Percentiles rank a stretch among this genome's conserved stretches.
These are phyloP conservation scores for Saccharomyces cerevisiae DNA, from an alignment of 805 yeast genomes.

Conservation along the genomic window DNA sequence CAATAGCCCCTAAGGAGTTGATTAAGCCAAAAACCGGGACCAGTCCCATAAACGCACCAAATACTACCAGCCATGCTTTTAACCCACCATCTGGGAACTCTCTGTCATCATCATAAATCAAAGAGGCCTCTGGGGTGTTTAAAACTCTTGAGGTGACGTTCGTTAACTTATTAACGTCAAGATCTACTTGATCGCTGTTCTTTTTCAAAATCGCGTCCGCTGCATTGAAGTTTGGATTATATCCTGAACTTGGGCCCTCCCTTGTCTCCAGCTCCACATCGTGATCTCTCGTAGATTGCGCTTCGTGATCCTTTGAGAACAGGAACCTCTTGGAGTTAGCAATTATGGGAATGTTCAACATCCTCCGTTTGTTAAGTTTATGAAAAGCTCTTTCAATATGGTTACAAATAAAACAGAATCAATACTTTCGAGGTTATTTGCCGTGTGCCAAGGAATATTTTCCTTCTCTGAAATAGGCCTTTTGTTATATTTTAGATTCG, in stretches of 20 bases:
- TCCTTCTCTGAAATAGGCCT: background rate
- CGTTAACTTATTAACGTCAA: background rate
- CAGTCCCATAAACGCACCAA: conserved; percentile 55
- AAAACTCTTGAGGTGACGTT: conserved; percentile 1
- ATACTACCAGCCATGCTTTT: conserved; percentile 47
- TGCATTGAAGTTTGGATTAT: conserved; percentile 1
- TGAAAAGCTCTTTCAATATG: background rate
- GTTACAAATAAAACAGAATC: too few species aligned
- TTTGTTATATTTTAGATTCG: background rate
- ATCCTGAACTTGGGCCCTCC: conserved; percentile 6
- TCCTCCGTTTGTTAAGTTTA: background rate
- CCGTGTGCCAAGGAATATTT: background rate
- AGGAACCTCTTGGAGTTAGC: conserved; percentile 8
- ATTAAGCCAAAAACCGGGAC: conserved; percentile 52
- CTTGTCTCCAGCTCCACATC: conserved; percentile 5
- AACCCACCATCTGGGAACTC: conserved; percentile 49
- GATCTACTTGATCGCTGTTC: conserved; percentile 4
- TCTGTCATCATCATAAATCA: conserved; percentile 13
- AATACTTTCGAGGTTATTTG: too few species aligned
- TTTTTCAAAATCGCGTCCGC: conserved; percentile 5
- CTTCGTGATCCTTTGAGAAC: conserved; percentile 4
- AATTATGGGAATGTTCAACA: background rate
- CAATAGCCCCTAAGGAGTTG: conserved; percentile 59
- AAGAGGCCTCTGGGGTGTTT: conserved; percentile 1
- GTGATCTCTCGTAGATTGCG: background rate